These are phyloP conservation scores for Pseudogymnoascus sp. DNA, from an alignment of 2,329 filamentous ascomycete genomes.

Conservation along the genomic window DNA sequence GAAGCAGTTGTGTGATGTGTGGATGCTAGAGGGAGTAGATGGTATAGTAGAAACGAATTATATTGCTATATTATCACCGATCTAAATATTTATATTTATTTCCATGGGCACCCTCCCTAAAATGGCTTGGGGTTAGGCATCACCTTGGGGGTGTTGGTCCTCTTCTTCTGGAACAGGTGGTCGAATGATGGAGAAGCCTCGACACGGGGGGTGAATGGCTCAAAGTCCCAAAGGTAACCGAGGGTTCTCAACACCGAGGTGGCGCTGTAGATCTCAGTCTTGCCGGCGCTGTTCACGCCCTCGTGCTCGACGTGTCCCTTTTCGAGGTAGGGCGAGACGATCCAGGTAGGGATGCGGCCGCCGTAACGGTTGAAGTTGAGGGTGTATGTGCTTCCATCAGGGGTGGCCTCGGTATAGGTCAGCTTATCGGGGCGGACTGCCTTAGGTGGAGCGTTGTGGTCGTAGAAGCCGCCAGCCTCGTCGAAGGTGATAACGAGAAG, in stretches of 20 bases:
- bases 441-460: slow-evolving; percentile 38
- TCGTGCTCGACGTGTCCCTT: slow-evolving; percentile 32
- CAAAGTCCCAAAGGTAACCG: slow-evolving; percentile 31
- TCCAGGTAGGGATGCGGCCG: slow-evolving; percentile 36
- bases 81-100: background rate
- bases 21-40: background rate
- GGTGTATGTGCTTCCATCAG: slow-evolving; percentile 31
- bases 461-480: slow-evolving; percentile 41
- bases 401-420: slow-evolving; percentile 31
- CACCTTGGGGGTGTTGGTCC: background rate
- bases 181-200: slow-evolving; percentile 8
- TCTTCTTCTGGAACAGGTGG: slow-evolving; percentile 10
- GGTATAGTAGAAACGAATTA: background rate
- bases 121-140: background rate
- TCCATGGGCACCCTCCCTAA: background rate
- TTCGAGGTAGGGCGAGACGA: slow-evolving; percentile 38
- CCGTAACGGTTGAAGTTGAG: slow-evolving; percentile 36
- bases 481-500: slow-evolving; percentile 42
- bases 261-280: slow-evolving; percentile 30
- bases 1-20: background rate
- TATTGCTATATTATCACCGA: background rate
- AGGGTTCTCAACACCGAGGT: slow-evolving; percentile 36
- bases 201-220: slow-evolving; percentile 11
- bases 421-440: slow-evolving; percentile 29
- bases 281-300: slow-evolving; percentile 26